A percentile compares a stretch with the other conserved stretches of the same genome.
Evolutionary conservation across 2,329 filamentous ascomycete genomes (phyloP).

Genomic region (Tympanopsis confertula): DNA sequence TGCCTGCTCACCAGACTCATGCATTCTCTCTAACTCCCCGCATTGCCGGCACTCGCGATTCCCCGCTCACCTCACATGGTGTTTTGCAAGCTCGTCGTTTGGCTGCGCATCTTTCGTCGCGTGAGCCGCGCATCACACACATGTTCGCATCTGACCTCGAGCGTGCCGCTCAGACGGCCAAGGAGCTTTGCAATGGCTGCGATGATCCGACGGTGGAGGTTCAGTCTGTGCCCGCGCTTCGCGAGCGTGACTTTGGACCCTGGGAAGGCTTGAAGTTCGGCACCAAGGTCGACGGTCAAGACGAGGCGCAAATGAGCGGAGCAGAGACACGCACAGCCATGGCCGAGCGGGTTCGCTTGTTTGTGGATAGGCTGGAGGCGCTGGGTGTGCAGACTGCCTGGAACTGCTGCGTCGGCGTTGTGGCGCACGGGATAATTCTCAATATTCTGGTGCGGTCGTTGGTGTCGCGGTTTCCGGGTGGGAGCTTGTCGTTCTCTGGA

Average conservation of each 20-base stretch:
- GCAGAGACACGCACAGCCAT: conserved; percentile 23
- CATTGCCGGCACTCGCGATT: conserved; percentile 72
- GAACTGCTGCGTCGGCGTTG: not conserved
- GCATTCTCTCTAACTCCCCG: conserved; percentile 11
- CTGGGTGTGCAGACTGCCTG: not conserved
- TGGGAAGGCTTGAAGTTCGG: conserved; percentile 53
- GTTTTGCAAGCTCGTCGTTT: conserved; percentile 66
- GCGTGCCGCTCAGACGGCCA: conserved; percentile 62
- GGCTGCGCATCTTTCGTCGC: conserved; percentile 43
- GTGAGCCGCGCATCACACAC: conserved; percentile 31
- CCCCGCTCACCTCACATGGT: conserved; percentile 70
- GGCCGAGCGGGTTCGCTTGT: conserved; percentile 16
- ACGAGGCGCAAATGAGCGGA: conserved; percentile 7
- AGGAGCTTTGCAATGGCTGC: conserved; percentile 38
- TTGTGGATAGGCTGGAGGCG: not conserved
- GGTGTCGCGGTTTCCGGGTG: not conserved
- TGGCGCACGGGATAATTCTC: not conserved
- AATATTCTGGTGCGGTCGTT: not conserved
- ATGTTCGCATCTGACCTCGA: conserved; percentile 71
- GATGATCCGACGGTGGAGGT: conserved; percentile 27
- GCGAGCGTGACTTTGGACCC: conserved; percentile 65
- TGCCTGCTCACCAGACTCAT: conserved; percentile 1
- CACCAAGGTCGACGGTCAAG: conserved; percentile 6
- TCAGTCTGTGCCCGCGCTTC: conserved; percentile 31
- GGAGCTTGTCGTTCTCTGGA: conserved; percentile 9